Evolutionary conservation across 1,284 basidiomycete species (phyloP).

Genomic region (Pyrrhoderma lamaoense): DNA sequence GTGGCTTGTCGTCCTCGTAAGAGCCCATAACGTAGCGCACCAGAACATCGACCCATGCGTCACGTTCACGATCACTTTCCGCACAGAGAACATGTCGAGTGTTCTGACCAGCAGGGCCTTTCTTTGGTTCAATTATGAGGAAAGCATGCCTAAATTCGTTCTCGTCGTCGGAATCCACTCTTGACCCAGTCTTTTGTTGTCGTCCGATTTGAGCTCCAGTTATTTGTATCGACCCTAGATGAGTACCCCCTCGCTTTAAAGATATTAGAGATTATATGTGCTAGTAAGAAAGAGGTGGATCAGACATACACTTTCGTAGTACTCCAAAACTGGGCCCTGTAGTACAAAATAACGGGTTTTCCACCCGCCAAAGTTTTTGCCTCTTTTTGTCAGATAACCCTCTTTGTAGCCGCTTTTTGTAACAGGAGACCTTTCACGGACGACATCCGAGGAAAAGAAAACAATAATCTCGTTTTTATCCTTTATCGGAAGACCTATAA

Average conservation of each 20-base stretch:
- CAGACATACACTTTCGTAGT: constrained; percentile 85
- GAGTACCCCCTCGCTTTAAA: constrained; percentile 75
- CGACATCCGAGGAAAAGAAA: constrained; percentile 87
- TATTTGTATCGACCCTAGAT: constrained; percentile 84
- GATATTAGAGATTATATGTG: constrained; percentile 5
- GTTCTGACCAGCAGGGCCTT: constrained; percentile 60
- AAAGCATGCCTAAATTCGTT: constrained; percentile 96
- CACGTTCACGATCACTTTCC: constrained; percentile 88
- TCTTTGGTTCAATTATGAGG: constrained; percentile 85
- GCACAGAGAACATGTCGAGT: constrained; percentile 92
- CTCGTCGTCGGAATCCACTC: constrained; percentile 62
- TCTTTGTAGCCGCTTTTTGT: constrained; percentile 84
- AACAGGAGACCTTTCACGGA: constrained; percentile 67
- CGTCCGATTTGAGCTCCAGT: constrained; percentile 83
- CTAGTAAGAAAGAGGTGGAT: constrained; percentile 13
- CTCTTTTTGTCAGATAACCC: constrained; percentile 94
- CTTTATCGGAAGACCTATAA: constrained; percentile 78
- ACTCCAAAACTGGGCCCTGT: constrained; percentile 81
- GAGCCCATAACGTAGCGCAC: constrained; percentile 74
- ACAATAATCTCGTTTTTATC: constrained; percentile 87
- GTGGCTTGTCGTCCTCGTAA: constrained; percentile 55
- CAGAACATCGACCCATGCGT: constrained; percentile 92
- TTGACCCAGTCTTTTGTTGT: constrained; percentile 46
- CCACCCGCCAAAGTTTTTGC: constrained; percentile 96
- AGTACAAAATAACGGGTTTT: constrained; percentile 93